phyloP scores from a whole-genome alignment of 768 basidiomycete genomes.

The Naganishia randhawae region DNA sequence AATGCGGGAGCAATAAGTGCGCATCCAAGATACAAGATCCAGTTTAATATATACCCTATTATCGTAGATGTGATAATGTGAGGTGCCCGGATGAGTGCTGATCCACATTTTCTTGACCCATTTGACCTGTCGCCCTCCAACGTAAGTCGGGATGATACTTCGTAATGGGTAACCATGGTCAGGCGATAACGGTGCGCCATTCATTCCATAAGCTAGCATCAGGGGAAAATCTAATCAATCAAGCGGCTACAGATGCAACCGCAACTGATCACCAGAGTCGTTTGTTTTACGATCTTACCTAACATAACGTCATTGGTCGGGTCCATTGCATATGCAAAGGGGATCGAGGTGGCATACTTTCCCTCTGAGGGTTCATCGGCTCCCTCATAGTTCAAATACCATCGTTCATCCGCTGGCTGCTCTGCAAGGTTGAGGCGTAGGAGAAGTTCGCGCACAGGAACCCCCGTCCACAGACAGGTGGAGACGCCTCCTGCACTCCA shows the following conservation, averaged over 20 bases:
- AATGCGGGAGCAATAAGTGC: background rate
- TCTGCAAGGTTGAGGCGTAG: background rate
- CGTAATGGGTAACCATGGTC: conserved; percentile 30
- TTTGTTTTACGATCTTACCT: too few relatives aligned
- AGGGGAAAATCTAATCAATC: too few relatives aligned
- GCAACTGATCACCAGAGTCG: background rate
- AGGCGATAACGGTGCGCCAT: conserved; percentile 20
- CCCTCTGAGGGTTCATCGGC: conserved; percentile 29
- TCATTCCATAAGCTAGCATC: conserved; percentile 29
- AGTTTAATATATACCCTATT: conserved; percentile 13
- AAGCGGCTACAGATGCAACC: background rate
- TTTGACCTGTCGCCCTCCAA: conserved; percentile 29
- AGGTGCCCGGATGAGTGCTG: conserved; percentile 15
- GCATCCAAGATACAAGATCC: too few relatives aligned
- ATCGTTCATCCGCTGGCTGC: conserved; percentile 11
- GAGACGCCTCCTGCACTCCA: conserved; percentile 26
- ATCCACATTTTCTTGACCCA: conserved; percentile 31
- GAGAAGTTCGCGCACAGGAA: conserved; percentile 19
- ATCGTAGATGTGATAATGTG: conserved; percentile 23
- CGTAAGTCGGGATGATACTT: conserved; percentile 23
- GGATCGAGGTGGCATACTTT: conserved; percentile 28
- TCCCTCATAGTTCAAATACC: conserved; percentile 24
- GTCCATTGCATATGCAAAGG: conserved; percentile 26
- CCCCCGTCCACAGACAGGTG: conserved; percentile 26
- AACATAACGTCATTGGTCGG: conserved; percentile 26